Base-by-base conservation (phyloP, 148 eudicot species). In the Gaultheria prostrata region DNA sequence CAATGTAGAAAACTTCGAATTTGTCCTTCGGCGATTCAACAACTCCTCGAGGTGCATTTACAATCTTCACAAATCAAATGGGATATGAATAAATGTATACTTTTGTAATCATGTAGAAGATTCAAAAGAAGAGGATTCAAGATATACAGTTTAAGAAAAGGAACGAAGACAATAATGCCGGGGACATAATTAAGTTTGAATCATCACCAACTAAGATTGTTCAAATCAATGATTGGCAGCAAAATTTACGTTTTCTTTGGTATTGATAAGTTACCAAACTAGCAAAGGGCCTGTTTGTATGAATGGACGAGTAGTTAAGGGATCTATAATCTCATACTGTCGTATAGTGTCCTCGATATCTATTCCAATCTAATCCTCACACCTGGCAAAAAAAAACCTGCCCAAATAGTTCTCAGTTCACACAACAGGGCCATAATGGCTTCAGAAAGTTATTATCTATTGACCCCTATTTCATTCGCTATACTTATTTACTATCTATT, bases 1-100 rank as follows among this genome's bases (percentile, higher is more conserved):
- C 98, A 14, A 97, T 90, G 83, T 97, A 97, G 85, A 97, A 97
- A 61, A 97, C 98, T 86, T 97, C 98, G 84, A 90, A 95, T 85
- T 89, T 87, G 61, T 94, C 98, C 12, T 84, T 90, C 24, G 90
- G 85, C 2, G 96, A 90, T 86, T 88, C 89, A 74, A 92, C 93
- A 67, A 53, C 92, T 78, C 93, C 95, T 75, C 89, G 90, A 28
- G 98, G 98, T 67, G 91, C 90, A 84, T 87, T 92, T 32, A 94
- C 95, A 86, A 91, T 86, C 91, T 91, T 76, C 69, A 65, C 6
- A 26, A 49, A 46, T 61, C 39, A 17, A 78, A 76, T 49, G 50
- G 83, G 12, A 57, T 18, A 57, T 33, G 50, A 63, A 72, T 13
- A 26, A 74, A 11, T 32, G 18, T 20, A 26, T 43, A 43, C 48